Evolutionary conservation across 1,139 yeast genomes (phyloP), one percentile per base, ranked within the genome.

Genomic region (Zygotorulaspora mrakii): DNA sequence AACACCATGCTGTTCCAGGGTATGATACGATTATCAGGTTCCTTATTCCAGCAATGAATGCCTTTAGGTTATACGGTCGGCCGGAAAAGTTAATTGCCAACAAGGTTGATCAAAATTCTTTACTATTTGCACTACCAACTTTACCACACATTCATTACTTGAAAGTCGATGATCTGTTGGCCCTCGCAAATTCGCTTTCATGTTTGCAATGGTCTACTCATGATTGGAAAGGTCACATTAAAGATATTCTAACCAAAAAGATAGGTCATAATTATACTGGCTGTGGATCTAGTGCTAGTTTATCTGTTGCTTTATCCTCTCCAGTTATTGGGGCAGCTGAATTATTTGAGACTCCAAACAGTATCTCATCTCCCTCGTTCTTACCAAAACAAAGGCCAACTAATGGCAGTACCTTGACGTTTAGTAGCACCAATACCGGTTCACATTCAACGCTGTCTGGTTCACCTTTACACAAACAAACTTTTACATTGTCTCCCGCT

Each of bases 21-120:
- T 89, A 82, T 62, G 97, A 91, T 62, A 89, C 97, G 1, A 73
- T 89, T 54, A 89, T 91, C 45, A 71, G 97, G 48, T 88, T 87
- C 58, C 67, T 91, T 54, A 73, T 91, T 4, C 97, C 97, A 0
- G 68, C 86, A 17, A 70, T 87, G 66, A 96, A 91, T 59, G 76
- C 94, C 1, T 91, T 88, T 66, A 81, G 81, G 31, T 71, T 91
- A 32, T 91, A 91, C 57, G 98, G 98, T 24, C 76, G 98, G 46
- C 98, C 98, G 1, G 76, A 78, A 51, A 72, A 94, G 45, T 71
- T 91, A 51, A 88, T 85, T 59, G 95, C 97, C 2, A 94, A 87
- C 63, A 83, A 94, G 61, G 69, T 75, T 17, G 96, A 89, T 59
- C 69, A 79, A 30, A 74, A 79, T 18, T 86, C 96, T 5, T 68